Percentiles rank a stretch among this genome's conserved stretches.
Conservation (phyloP, 139 green algal species). For the Trebouxia sp. region DNA sequence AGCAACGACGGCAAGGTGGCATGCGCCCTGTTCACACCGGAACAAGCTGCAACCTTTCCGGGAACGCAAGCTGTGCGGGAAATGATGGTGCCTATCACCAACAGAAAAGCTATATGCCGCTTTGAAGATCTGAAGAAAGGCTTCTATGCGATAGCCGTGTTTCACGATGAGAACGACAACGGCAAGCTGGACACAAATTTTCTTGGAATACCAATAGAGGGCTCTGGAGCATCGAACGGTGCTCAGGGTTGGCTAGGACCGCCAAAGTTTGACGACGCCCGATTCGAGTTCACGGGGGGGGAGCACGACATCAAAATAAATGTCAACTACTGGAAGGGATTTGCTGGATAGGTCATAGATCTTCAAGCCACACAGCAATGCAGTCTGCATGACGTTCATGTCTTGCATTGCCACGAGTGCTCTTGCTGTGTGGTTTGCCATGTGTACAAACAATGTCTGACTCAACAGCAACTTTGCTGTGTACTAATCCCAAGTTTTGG, state of each 20-base stretch:
- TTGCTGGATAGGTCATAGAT: neutral
- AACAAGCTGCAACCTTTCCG: neutral
- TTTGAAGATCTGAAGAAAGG: neutral
- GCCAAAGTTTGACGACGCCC: conserved; percentile 1
- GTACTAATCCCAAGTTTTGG: too few species aligned
- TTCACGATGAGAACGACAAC: conserved; percentile 23
- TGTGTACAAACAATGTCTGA: too few species aligned
- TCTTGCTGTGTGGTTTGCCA: too few species aligned
- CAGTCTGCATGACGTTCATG: neutral
- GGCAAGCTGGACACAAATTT: conserved; percentile 14
- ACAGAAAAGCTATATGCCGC: neutral
- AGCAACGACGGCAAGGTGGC: conserved; percentile 17
- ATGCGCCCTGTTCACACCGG: conserved; percentile 1
- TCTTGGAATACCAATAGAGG: conserved; percentile 14
- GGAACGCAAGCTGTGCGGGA: neutral
- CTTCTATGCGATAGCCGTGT: neutral
- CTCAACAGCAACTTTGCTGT: too few species aligned
- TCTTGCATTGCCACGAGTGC: too few species aligned
- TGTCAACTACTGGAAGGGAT: conserved; percentile 17
- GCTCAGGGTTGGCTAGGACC: conserved; percentile 14
- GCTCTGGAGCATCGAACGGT: neutral
- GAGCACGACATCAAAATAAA: conserved; percentile 15
- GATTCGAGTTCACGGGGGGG: conserved; percentile 2
- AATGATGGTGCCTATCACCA: neutral
- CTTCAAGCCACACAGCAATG: neutral